Base-by-base conservation (phyloP, 2,329 filamentous ascomycete genomes). In the Pseudocercospora fijiensis region DNA sequence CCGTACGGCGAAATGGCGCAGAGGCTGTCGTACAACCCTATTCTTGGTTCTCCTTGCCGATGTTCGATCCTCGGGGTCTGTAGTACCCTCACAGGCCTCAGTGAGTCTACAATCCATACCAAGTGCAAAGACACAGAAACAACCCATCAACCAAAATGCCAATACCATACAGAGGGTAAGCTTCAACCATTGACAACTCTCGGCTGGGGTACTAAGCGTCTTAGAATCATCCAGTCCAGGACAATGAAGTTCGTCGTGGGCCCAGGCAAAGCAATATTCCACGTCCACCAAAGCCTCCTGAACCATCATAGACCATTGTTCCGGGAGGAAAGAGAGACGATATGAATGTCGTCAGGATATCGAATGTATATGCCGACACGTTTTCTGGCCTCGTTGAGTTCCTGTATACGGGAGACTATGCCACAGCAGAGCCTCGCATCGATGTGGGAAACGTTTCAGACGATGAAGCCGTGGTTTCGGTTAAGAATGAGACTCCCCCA, bases 341-440 rank as follows among this genome's bases (percentile, higher is more conserved):
- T 13, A 20, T 6, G 20, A 22, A 55, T 18, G 1, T 8, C 20
- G 61, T 41, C 9, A n/a, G 26, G 2, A 22, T 65, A 6, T 56
- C 60, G 2, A 37, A 37, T 16, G 47, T 63, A 18, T 55, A 66
- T 22, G 53, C 16, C 13, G 62, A 58, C 8, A 67, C 62, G 1
- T 67, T 67, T n/a, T 24, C 56, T 4, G 62, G 62, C 16, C 51
- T 65, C 30, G 30, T 62, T 4, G 65, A 67, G 27, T 65, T 57
- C n/a, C 20, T 60, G 45, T 67, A 67, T 22, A 60, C 65, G 11
- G 65, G 62, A 18, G 56, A 67, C 16, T 67, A 67, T 58, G 11
- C 53, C 2, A 55, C 65, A 22, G 62, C 65, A n/a, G 45, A 60
- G 37, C 53, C 27, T 53, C 7, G 27, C 18, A 27, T 60, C 16